These are phyloP conservation scores for Actinidia polygama DNA, from an alignment of 179 eudicot genomes.

Conservation along the genomic window DNA sequence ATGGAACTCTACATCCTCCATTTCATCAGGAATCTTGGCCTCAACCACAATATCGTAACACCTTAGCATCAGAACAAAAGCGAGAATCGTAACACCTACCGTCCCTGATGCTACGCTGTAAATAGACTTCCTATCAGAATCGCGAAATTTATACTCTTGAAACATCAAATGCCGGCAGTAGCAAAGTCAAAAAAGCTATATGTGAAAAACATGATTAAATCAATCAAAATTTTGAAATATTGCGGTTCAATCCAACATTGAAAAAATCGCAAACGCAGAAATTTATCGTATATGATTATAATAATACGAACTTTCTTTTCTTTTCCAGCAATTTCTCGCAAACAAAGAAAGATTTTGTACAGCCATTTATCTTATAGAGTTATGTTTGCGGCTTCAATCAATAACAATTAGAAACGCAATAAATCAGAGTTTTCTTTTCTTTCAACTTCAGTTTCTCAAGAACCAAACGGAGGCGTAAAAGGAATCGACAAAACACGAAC, in stretches of 20 bases:
- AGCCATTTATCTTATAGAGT: no score
- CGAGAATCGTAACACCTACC: constrained; percentile 63
- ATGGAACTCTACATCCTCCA: constrained; percentile 37
- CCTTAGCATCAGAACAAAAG: constrained; percentile 81
- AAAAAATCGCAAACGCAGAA: not conserved
- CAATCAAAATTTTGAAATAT: no score
- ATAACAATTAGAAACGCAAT: not conserved
- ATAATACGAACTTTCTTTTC: not conserved
- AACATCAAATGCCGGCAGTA: constrained; percentile 83
- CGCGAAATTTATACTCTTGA: constrained; percentile 62
- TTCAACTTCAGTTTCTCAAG: not conserved
- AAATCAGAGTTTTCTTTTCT: not conserved
- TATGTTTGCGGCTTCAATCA: no score
- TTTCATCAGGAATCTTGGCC: constrained; percentile 69
- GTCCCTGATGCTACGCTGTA: constrained; percentile 78
- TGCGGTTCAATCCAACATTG: not conserved
- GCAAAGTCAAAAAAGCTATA: not conserved
- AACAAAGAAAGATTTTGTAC: no score
- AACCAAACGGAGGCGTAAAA: not conserved
- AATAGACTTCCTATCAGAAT: constrained; percentile 48
- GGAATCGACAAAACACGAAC: constrained; percentile 31
- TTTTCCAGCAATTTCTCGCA: not conserved
- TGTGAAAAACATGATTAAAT: no score
- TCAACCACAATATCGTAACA: constrained; percentile 78
- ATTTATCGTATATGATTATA: no score